phyloP scores from a whole-genome alignment of 495 filamentous ascomycete genomes.

The Penicillium daleae region DNA sequence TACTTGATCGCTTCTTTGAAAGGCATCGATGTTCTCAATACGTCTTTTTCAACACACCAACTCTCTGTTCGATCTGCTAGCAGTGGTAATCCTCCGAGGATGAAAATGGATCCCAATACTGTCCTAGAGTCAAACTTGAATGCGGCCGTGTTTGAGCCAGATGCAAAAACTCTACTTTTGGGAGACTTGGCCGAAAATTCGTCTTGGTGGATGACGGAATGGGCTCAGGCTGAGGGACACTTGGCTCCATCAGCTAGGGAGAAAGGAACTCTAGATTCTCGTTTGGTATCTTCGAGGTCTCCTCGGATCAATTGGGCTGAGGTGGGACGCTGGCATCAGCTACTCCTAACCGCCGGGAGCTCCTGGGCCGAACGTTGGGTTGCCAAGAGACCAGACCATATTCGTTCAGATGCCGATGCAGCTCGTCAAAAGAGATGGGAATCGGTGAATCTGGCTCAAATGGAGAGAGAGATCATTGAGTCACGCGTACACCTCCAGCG shows the following conservation, averaged over 20 bases:
- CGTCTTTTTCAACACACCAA: constrained; percentile 59
- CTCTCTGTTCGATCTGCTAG: constrained; percentile 29
- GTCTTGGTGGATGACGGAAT: constrained; percentile 76
- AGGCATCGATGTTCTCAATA: constrained; percentile 71
- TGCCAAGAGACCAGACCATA: constrained; percentile 39
- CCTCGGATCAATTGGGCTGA: constrained; percentile 79
- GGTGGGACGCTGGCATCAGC: constrained; percentile 73
- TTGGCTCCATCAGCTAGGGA: constrained; percentile 33
- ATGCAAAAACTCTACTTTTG: constrained; percentile 78
- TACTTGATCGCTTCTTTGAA: constrained; percentile 72
- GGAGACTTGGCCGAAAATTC: constrained; percentile 84
- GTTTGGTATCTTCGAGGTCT: constrained; percentile 60
- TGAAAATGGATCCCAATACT: constrained; percentile 29
- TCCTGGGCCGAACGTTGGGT: constrained; percentile 59
- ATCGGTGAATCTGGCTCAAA: constrained; percentile 40
- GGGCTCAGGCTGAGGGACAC: constrained; percentile 32
- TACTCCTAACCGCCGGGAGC: constrained; percentile 67
- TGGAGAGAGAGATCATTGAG: constrained; percentile 65
- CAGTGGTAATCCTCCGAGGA: constrained; percentile 33
- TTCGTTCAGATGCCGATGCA: constrained; percentile 34
- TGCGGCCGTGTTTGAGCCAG: constrained; percentile 57
- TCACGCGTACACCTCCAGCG: constrained; percentile 70
- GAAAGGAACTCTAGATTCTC: constrained; percentile 28
- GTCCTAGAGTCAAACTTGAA: constrained; percentile 22
- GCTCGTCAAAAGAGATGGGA: constrained; percentile 35